Evolutionary conservation across 495 filamentous ascomycete genomes (phyloP).

Genomic region (Aspergillus saccharolyticus): DNA sequence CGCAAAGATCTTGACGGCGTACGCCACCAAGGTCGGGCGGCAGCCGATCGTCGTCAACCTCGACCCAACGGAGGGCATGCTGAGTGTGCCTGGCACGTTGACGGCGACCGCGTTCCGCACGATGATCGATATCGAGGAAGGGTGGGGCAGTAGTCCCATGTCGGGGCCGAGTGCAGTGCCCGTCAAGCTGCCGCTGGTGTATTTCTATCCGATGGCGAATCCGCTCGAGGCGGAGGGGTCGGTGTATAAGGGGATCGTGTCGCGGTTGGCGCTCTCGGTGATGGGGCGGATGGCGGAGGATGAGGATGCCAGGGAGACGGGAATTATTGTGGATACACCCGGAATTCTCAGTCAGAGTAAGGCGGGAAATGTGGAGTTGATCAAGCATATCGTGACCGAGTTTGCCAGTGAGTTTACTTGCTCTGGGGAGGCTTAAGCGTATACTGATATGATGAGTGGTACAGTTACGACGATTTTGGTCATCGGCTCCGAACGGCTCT

Average conservation of each 20-base stretch:
- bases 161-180: slow-evolving; percentile 82
- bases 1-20: slow-evolving; percentile 72
- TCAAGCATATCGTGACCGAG: slow-evolving; percentile 80
- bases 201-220: slow-evolving; percentile 73
- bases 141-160: slow-evolving; percentile 87
- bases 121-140: slow-evolving; percentile 84
- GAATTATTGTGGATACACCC: slow-evolving; percentile 83
- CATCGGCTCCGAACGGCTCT: slow-evolving; percentile 76
- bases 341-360: slow-evolving; percentile 60
- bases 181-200: slow-evolving; percentile 89
- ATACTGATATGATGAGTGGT: slow-evolving; percentile 7
- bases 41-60: slow-evolving; percentile 83
- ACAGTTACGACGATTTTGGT: slow-evolving; percentile 74
- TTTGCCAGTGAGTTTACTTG: slow-evolving; percentile 58
- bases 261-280: slow-evolving; percentile 73
- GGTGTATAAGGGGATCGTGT: slow-evolving; percentile 68
- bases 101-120: slow-evolving; percentile 77
- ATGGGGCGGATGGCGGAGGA: slow-evolving; percentile 78
- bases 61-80: slow-evolving; percentile 79
- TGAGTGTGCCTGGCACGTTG: slow-evolving; percentile 78
- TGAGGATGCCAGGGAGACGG: slow-evolving; percentile 58
- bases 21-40: slow-evolving; percentile 69
- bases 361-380: slow-evolving; percentile 60
- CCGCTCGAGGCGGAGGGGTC: slow-evolving; percentile 66
- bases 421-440: background rate